Evolutionary conservation across 805 yeast genomes (phyloP).

Genomic region (Yarrowia keelungensis): DNA sequence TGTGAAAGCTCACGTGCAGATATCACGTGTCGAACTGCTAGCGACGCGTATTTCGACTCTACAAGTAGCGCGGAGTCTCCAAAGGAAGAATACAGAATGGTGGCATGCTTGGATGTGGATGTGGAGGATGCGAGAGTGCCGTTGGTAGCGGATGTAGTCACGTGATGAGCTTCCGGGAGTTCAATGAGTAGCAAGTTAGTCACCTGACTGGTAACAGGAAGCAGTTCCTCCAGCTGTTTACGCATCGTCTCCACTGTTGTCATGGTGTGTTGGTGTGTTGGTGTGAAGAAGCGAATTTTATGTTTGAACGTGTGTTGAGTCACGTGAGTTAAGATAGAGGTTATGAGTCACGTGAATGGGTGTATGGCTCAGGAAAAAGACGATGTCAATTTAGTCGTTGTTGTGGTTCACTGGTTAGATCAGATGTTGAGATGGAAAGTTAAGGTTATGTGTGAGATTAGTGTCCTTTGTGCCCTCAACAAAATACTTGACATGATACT

Average conservation of each 20-base stretch:
- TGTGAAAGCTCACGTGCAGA: conserved; percentile 12
- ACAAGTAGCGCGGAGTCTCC: not conserved
- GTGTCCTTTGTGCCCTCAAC: too few species aligned
- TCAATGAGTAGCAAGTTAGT: conserved; percentile 16
- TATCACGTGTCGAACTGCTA: conserved; percentile 14
- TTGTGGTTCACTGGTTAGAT: not conserved
- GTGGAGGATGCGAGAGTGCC: not conserved
- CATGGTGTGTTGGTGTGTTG: not conserved
- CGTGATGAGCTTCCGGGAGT: conserved; percentile 6
- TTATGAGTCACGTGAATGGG: too few species aligned
- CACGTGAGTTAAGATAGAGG: not conserved
- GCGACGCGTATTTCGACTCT: conserved; percentile 8
- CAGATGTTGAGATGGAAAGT: conserved; percentile 9
- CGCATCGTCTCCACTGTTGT: conserved; percentile 30
- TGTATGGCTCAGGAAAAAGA: too few species aligned
- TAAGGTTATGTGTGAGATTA: not conserved
- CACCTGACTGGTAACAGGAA: not conserved
- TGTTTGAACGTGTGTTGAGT: not conserved
- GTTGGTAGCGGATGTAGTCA: not conserved
- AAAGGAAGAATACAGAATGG: conserved; percentile 24
- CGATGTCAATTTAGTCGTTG: too few species aligned
- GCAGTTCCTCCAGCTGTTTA: conserved; percentile 28
- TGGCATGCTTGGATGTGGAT: not conserved
- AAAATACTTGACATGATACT: too few species aligned
- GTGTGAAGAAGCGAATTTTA: not conserved